phyloP scores from a whole-genome alignment of 164 flowering plant genomes.

The Nelumbo lutea region DNA sequence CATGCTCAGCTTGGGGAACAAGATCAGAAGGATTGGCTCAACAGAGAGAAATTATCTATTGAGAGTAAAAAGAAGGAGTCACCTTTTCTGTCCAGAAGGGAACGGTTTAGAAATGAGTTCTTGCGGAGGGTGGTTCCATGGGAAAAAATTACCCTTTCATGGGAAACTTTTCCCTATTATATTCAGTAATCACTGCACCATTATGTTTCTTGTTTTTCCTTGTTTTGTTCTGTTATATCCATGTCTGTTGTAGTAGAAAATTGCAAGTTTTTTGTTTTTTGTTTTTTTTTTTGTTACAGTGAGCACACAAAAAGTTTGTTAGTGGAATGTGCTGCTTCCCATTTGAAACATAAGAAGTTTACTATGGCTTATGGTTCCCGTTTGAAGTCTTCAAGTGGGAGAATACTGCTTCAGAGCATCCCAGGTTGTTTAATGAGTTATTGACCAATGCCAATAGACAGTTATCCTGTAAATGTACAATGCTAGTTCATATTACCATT shows the following conservation, averaged over 20 bases:
- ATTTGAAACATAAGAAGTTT: conserved; percentile 61
- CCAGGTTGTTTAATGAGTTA: conserved; percentile 49
- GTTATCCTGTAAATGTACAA: too few relatives aligned
- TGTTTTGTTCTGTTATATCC: not conserved
- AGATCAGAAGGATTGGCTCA: conserved; percentile 93
- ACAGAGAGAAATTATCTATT: conserved; percentile 60
- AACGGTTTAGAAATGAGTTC: conserved; percentile 78
- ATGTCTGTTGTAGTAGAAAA: not conserved
- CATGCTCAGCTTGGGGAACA: conserved; percentile 87
- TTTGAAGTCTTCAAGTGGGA: conserved; percentile 84
- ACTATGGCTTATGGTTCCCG: conserved; percentile 65
- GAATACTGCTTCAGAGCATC: conserved; percentile 84
- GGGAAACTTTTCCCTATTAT: conserved; percentile 92
- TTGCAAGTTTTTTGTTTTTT: not conserved
- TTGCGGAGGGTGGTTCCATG: conserved; percentile 79
- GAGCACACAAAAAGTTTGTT: conserved; percentile 69
- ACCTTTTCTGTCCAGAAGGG: conserved; percentile 66
- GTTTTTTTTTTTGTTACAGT: conserved; percentile 32
- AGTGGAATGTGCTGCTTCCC: conserved; percentile 87
- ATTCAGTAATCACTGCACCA: conserved; percentile 50
- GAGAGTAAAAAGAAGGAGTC: conserved; percentile 80
- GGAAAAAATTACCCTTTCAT: conserved; percentile 86
- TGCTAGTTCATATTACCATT: too few relatives aligned
- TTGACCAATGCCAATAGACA: not conserved
- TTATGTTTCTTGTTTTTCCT: not conserved